phyloP scores from a whole-genome alignment of 495 filamentous ascomycete species.

The Massariosphaeria phaeospora region DNA sequence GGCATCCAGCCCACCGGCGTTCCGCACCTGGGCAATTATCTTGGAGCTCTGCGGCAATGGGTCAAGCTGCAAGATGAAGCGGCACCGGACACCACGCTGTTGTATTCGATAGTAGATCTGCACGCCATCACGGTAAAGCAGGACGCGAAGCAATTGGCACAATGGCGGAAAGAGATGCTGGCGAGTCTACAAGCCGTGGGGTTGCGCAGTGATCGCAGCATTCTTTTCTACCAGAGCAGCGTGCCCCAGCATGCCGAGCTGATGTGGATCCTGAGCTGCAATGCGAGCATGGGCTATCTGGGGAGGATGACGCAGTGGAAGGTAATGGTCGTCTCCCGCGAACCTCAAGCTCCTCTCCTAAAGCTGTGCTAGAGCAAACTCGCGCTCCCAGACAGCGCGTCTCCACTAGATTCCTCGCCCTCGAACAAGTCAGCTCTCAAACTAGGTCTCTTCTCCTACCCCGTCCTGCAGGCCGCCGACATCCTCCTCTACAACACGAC shows the following conservation, averaged over 20 bases:
- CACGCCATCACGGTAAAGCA: constrained; percentile 85
- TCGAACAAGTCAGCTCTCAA: constrained; percentile 57
- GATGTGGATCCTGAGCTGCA: constrained; percentile 93
- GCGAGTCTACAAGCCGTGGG: constrained; percentile 80
- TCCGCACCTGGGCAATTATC: constrained; percentile 95
- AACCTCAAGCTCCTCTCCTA: too few species aligned
- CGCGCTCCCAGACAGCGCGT: constrained; percentile 51
- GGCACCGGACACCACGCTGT: constrained; percentile 49
- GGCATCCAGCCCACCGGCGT: constrained; percentile 94
- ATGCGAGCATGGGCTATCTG: constrained; percentile 82
- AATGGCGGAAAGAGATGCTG: constrained; percentile 66
- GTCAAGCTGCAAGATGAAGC: constrained; percentile 66
- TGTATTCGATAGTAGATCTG: constrained; percentile 85
- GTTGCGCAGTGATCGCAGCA: constrained; percentile 65
- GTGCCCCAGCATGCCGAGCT: constrained; percentile 78
- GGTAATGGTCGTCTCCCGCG: too few species aligned
- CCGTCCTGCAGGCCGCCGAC: constrained; percentile 91
- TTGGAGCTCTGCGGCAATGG: constrained; percentile 89
- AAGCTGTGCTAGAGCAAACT: constrained; percentile 81
- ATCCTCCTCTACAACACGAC: constrained; percentile 71
- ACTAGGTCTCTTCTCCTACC: constrained; percentile 93
- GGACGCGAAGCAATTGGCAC: constrained; percentile 50
- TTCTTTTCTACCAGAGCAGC: constrained; percentile 78
- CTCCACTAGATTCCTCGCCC: constrained; percentile 46
- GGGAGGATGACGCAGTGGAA: constrained; percentile 99